Base-by-base conservation (phyloP, 352 stramenopile species). In the Peronospora belbahrii region DNA sequence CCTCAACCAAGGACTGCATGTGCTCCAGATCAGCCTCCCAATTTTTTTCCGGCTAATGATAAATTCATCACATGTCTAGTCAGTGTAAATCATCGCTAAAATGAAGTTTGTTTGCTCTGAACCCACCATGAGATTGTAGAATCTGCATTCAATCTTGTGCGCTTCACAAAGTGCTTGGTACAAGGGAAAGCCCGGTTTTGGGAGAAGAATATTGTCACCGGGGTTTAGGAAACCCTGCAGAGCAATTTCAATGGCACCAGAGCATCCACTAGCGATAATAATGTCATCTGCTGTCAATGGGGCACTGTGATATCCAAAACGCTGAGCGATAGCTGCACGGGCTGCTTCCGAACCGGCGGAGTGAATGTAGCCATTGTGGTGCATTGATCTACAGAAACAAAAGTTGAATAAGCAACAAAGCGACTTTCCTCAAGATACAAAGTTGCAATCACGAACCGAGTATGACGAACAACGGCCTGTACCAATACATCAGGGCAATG, bases 131-230 rank as follows among this genome's bases (percentile, higher is more conserved):
- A 91, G 55, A 51, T 92, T 73, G 70, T 98, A 98, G 48, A 95
- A 93, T 30, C 83, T 70, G 28, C 90, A 93, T 31, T 88, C 62
- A 41, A 96, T 93, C 52, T 95, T 89, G 49, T 97, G 75, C 24
- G 84, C 89, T 50, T 95, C 77, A 7, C 85, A 92, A 48, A 98
- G 93, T 9, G 97, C 90, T 65, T 97, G 77, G 64, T 98, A 98
- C 3, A 98, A 51, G 23, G 93, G 84, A 70, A 98, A 98, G 6
- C 85, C 90, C 5, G 95, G 95, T 46, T 88, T 80, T 0, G 95
- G 94, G 6, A 98, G 72, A 18, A 98, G 59, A 8, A 98, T 76
- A 50, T 95, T 95, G 50, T 96, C 83, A 22, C 87, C 87, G 39
- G 85, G 67, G 63, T 97, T 92, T 31, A 96, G 23, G 3, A 98